Evolutionary conservation across 768 basidiomycete genomes (phyloP), one percentile per base, ranked within the genome.

Genomic region (Saitozyma sp.): DNA sequence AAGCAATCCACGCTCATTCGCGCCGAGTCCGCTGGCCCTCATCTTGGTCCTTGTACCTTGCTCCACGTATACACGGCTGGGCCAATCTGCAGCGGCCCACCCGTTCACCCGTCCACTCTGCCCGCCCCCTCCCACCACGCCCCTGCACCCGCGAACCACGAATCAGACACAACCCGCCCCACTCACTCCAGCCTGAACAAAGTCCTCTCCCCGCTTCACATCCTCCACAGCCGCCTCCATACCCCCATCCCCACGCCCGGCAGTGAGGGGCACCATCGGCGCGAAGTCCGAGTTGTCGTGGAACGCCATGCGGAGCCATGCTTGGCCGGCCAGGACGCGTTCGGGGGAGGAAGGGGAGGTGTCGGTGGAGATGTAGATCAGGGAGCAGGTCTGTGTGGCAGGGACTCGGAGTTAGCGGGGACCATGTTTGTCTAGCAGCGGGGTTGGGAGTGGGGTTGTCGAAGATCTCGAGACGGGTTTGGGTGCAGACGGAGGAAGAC

Each of bases 231-330:
- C 59, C 65, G 43, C 58, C 59, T 54, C 63, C 50, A 52, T 50
- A 42, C 54, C 63, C 58, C 65, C 49, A 64, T 67, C 20, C 52
- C 60, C 29, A 17, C 67, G 58, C 19, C 64, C 62, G 16, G 60
- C 59, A 29, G 29, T 29, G 45, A 50, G 45, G 9, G 65, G 56
- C 11, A 64, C 73, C 50, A 74, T 50, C 5, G 71, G 67, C 29
- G 77, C 77, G 49, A 78, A 78, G 63, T 78, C 77, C 3, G 72
- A 74, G 53, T 74, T 76, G 56, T 78, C 77, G 51, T 69, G 64
- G 60, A 77, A 74, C 7, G 65, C 71, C 66, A 75, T 60, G 2
- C 71, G 58, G 37, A 77, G 60, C 66, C 73, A 78, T 38, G 77
- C 67, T 59, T 77, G 73, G 40, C 70, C 68, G 37, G 68, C 54